phyloP scores from a whole-genome alignment of 2,329 filamentous ascomycete genomes.

The Bipolaris zeicola region DNA sequence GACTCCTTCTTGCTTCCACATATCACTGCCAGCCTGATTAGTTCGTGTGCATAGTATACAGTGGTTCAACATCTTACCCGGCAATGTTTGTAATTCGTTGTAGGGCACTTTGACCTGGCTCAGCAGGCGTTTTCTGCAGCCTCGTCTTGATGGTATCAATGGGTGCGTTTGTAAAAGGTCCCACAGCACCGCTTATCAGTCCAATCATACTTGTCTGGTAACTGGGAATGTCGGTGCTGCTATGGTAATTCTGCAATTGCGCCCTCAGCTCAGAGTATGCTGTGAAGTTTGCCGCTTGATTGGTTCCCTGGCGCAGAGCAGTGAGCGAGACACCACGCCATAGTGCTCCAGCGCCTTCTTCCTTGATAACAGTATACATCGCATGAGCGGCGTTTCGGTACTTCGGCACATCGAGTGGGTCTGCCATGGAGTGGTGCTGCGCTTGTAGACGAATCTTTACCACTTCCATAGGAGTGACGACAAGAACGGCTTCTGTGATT shows the following conservation, averaged over 20 bases:
- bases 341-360: slow-evolving; percentile 85
- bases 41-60: not conserved
- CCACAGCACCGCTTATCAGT: slow-evolving; percentile 90
- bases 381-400: slow-evolving; percentile 91
- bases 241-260: slow-evolving; percentile 73
- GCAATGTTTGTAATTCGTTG: slow-evolving; percentile 79
- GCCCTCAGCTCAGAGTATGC: slow-evolving; percentile 95
- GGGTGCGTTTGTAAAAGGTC: slow-evolving; percentile 92
- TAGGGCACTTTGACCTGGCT: slow-evolving; percentile 79
- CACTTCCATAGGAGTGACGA: slow-evolving; percentile 99
- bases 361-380: slow-evolving; percentile 84
- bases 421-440: slow-evolving; percentile 96
- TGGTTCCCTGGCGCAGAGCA: slow-evolving; percentile 90
- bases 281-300: slow-evolving; percentile 96
- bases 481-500: slow-evolving; percentile 92
- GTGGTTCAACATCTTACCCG: slow-evolving; percentile 41
- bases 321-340: slow-evolving; percentile 95
- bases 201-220: slow-evolving; percentile 94
- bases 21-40: slow-evolving; percentile 44
- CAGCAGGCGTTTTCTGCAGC: slow-evolving; percentile 85
- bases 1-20: slow-evolving; percentile 82
- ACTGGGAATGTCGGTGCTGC: slow-evolving; percentile 74
- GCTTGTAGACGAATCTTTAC: slow-evolving; percentile 98
- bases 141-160: slow-evolving; percentile 99
- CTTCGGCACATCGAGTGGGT: slow-evolving; percentile 93